Evolutionary conservation across 345 rosid genomes (phyloP), one percentile per base, ranked within the genome.

Genomic region (Hypericum perforatum): DNA sequence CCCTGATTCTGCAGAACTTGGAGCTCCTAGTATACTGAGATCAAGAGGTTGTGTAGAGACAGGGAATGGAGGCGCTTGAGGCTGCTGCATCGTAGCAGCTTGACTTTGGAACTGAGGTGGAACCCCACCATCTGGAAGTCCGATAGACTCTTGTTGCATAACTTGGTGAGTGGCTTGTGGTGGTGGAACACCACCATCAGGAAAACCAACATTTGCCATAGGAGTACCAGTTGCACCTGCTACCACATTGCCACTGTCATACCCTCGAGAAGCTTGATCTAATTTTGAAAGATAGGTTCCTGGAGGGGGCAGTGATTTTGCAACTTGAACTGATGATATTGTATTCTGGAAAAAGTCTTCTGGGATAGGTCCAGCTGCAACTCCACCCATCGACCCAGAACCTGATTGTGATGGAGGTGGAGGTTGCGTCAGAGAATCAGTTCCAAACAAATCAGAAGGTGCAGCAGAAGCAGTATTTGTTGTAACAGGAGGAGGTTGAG

Each of bases 261-360:
- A 60, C 43, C 70, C 86, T 58, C 41, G 78, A 67, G 88, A 63
- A 54, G 78, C 46, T 66, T 77, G 95, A 52, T 76, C 89, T 72
- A 85, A 60, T 67, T 80, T 85, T 4, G 94, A 54, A 71, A 85
- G 89, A 53, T 71, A 85, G 49, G 90, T 88, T 45, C 98, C 98
- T 64, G 91, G 76, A 71, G 94, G 95, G 49, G 86, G 86, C 77
- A 92, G 51, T 9, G 86, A 55, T 62, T 89, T 80, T 43, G 87
- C 98, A 64, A 83, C 89, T 74, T 80, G 94, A 57, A 92, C 56
- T 52, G 98, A 92, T 9, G 97, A 84, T 54, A 85, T 74, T 52
- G 98, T 92, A 57, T 92, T 77, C 62, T 84, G 90, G 70, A 92
- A 92, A 62, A 92, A 92, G 70, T 92, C 97, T 70, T 88, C 98